phyloP scores from a whole-genome alignment of 1,284 basidiomycete species.

The Marasmius tenuissimus region DNA sequence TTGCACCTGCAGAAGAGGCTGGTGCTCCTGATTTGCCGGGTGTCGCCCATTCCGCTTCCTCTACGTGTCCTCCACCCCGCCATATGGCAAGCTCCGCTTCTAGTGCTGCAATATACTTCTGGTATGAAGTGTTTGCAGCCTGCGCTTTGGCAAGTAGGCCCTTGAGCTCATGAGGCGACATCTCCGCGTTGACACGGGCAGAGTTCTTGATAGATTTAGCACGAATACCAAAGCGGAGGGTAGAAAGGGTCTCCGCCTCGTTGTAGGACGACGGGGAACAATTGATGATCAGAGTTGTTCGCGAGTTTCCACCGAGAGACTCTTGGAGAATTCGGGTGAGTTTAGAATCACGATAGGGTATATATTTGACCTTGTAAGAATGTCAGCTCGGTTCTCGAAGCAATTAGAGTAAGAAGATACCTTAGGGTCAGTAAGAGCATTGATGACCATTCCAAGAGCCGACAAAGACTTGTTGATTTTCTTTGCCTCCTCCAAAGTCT shows the following conservation, averaged over 20 bases:
- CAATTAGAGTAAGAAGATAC: constrained; percentile 36
- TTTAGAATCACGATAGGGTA: constrained; percentile 99
- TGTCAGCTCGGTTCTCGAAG: constrained; percentile 10
- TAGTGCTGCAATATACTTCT: constrained; percentile 86
- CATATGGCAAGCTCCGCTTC: constrained; percentile 92
- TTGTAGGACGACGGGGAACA: constrained; percentile 98
- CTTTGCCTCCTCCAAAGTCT: constrained; percentile 99
- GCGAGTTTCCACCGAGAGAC: constrained; percentile 97
- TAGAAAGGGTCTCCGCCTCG: constrained; percentile 95
- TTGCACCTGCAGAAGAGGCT: constrained; percentile 28
- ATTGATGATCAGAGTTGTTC: constrained; percentile 98
- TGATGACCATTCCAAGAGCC: constrained; percentile 99
- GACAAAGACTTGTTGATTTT: constrained; percentile 99
- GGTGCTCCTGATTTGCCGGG: constrained; percentile 58
- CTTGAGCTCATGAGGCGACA: constrained; percentile 96
- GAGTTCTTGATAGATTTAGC: constrained; percentile 99
- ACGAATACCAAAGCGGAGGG: constrained; percentile 97
- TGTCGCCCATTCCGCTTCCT: constrained; percentile 82
- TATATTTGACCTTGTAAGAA: constrained; percentile 80
- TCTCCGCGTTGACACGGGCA: constrained; percentile 96
- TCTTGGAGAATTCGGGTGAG: constrained; percentile 99
- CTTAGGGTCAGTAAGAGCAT: constrained; percentile 96
- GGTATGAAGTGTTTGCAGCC: constrained; percentile 79
- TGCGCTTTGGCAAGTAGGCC: constrained; percentile 89
- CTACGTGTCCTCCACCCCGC: constrained; percentile 87